phyloP scores from a whole-genome alignment of 306 rosid genomes.

The Hippophae gyantsensis region DNA sequence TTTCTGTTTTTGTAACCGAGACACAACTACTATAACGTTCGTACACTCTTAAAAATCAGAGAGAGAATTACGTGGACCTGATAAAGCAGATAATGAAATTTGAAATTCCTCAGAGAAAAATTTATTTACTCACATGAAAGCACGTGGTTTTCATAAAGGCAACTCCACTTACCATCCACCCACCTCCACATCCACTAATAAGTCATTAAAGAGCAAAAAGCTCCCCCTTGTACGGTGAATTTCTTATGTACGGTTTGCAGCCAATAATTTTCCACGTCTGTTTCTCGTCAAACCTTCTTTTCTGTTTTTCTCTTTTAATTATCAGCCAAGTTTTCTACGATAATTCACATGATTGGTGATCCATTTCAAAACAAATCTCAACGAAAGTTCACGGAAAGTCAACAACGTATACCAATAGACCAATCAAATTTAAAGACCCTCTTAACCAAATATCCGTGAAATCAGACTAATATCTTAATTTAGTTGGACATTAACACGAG shows the following conservation, averaged over 20 bases:
- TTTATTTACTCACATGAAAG: conserved; percentile 30
- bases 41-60: not conserved
- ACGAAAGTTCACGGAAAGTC: conserved; percentile 27
- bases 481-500: too few species aligned
- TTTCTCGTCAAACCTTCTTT: not conserved
- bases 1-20: too few species aligned
- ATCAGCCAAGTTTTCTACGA: not conserved
- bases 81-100: not conserved
- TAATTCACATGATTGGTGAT: conserved; percentile 31
- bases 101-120: not conserved
- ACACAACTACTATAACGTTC: too few species aligned
- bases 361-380: conserved; percentile 12
- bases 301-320: not conserved
- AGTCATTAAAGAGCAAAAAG: conserved; percentile 22
- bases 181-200: not conserved
- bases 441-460: too few species aligned
- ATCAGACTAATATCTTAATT: too few species aligned
- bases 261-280: conserved; percentile 30
- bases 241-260: conserved; percentile 56
- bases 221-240: conserved; percentile 40
- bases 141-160: conserved; percentile 27
- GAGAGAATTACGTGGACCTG: not conserved
- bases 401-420: conserved; percentile 25
- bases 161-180: not conserved
- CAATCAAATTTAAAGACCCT: conserved; percentile 26